These are phyloP conservation scores for Rhizophagus sp. DNA, from an alignment of 192 early-diverging fungal species.

Conservation along the genomic window DNA sequence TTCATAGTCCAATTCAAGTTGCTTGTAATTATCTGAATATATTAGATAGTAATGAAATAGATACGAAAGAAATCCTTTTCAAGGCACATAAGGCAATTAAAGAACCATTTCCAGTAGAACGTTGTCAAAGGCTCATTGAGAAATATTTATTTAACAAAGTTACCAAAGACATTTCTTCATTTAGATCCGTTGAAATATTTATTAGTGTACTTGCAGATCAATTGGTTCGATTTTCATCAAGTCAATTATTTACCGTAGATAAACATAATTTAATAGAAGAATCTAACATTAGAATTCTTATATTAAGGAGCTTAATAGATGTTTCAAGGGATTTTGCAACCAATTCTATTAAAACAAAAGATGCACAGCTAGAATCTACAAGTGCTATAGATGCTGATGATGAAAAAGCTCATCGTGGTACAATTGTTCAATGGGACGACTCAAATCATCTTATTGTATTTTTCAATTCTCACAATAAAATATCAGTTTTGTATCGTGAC, in stretches of 20 bases:
- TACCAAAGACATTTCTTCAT: conserved; percentile 16
- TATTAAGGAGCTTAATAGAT: not conserved
- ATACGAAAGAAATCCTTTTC: conserved; percentile 16
- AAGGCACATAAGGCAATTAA: not conserved
- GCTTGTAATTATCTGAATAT: conserved; percentile 23
- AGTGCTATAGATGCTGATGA: not conserved
- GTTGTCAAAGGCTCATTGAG: conserved; percentile 11
- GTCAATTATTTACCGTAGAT: conserved; percentile 25
- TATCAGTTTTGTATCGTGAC: conserved; percentile 5
- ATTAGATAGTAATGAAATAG: not conserved
- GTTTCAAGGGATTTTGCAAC: conserved; percentile 21
- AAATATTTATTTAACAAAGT: conserved; percentile 31
- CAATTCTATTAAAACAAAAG: not conserved
- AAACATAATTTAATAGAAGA: conserved; percentile 27
- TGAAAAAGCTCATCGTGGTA: not conserved
- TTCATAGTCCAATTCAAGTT: conserved; percentile 20
- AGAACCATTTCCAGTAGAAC: not conserved
- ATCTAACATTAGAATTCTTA: not conserved
- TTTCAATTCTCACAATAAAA: not conserved
- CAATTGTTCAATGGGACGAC: not conserved
- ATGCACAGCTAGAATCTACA: not conserved
- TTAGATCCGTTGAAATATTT: conserved; percentile 31
- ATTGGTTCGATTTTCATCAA: conserved; percentile 29
- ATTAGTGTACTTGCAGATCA: conserved; percentile 33
- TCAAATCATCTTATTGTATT: conserved; percentile 7